A percentile compares a stretch with the other conserved stretches of the same genome.
phyloP scores from a whole-genome alignment of 345 rosid genomes.

The Mallotus nudiflorus region DNA sequence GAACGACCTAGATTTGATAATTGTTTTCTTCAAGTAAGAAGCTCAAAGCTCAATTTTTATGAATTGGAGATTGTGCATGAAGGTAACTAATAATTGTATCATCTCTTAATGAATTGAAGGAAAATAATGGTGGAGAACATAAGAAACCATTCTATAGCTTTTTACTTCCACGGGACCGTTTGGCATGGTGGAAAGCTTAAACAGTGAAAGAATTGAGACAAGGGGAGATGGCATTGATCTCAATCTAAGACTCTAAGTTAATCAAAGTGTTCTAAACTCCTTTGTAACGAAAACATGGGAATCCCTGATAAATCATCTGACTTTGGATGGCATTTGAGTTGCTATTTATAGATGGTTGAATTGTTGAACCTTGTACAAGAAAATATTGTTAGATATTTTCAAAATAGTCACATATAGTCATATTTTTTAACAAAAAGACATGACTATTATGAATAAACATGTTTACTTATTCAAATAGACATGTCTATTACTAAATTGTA shows the following conservation, averaged over 20 bases:
- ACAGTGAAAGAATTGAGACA: conserved; percentile 36
- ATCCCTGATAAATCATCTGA: not conserved
- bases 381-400: no score
- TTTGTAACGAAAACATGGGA: no score
- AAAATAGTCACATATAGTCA: no score
- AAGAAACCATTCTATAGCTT: conserved; percentile 46
- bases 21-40: conserved; percentile 30
- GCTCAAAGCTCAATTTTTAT: not conserved
- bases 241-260: conserved; percentile 52
- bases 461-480: no score
- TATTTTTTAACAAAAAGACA: no score
- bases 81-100: no score
- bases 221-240: conserved; percentile 56
- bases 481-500: no score
- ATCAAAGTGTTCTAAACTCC: no score
- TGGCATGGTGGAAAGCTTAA: conserved; percentile 34
- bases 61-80: not conserved
- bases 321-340: not conserved
- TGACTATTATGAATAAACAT: no score
- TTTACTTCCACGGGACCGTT: conserved; percentile 37
- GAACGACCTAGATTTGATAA: conserved; percentile 20
- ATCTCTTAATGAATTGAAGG: conserved; percentile 29
- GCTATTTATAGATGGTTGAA: not conserved
- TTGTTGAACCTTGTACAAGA: not conserved
- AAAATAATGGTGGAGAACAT: conserved; percentile 25